Evolutionary conservation across 75 land plant species (phyloP).

Genomic region (Sequoiadendron giganteum): DNA sequence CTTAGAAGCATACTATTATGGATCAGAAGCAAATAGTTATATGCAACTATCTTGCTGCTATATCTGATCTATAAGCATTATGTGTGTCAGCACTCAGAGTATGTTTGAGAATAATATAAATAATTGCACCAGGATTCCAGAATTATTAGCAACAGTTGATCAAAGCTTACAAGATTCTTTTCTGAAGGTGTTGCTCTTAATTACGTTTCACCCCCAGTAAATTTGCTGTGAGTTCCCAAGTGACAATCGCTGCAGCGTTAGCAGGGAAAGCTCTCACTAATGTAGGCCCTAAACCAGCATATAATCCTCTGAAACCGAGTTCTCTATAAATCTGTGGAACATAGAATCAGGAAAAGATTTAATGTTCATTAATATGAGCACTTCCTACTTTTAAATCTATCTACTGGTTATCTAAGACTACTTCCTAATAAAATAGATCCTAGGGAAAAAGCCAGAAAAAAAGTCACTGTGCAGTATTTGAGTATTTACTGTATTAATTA

Average conservation of each 20-base stretch:
- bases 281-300: slow-evolving; percentile 93
- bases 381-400: not conserved
- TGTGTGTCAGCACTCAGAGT: not conserved
- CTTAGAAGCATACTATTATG: too few relatives aligned
- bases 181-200: not conserved
- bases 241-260: slow-evolving; percentile 97
- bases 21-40: not conserved
- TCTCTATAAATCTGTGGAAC: slow-evolving; percentile 64
- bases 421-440: not conserved
- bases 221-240: slow-evolving; percentile 85
- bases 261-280: slow-evolving; percentile 93
- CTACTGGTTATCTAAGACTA: not conserved
- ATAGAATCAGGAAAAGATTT: not conserved
- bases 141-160: not conserved
- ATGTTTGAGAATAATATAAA: not conserved
- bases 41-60: not conserved
- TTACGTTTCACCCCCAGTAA: slow-evolving; percentile 43
- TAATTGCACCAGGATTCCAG: not conserved
- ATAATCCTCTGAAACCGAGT: slow-evolving; percentile 79
- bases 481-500: not conserved
- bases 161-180: not conserved
- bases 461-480: not conserved
- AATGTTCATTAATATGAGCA: not conserved
- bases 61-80: not conserved
- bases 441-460: not conserved